These are phyloP conservation scores for Pseudozyma sp. DNA, from an alignment of 1,284 basidiomycete genomes.

Conservation along the genomic window DNA sequence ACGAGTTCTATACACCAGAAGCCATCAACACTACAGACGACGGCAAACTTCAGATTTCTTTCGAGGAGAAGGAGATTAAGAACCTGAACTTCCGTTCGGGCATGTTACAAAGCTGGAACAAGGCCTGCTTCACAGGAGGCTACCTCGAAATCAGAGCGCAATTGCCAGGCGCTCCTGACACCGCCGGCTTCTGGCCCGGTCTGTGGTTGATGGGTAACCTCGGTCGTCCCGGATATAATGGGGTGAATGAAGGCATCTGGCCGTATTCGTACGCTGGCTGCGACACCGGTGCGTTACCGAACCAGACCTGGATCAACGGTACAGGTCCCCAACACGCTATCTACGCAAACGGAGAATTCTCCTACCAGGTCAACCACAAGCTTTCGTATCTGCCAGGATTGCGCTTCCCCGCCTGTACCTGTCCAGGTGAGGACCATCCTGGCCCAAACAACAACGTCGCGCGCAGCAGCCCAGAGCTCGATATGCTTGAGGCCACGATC, in stretches of 20 bases:
- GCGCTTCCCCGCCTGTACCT: constrained; percentile 58
- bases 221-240: constrained; percentile 65
- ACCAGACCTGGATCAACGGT: constrained; percentile 58
- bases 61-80: constrained; percentile 55
- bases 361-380: constrained; percentile 25
- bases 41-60: constrained; percentile 45
- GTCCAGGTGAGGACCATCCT: constrained; percentile 60
- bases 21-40: constrained; percentile 59
- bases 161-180: constrained; percentile 57
- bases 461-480: constrained; percentile 67
- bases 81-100: constrained; percentile 62
- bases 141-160: constrained; percentile 63
- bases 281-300: constrained; percentile 61
- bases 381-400: constrained; percentile 43
- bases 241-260: constrained; percentile 66
- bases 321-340: constrained; percentile 56
- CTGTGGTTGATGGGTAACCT: constrained; percentile 67
- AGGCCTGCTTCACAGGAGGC: constrained; percentile 67
- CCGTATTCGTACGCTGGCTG: constrained; percentile 69
- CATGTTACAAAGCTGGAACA: constrained; percentile 65
- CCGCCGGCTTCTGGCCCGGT: constrained; percentile 72
- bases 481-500: constrained; percentile 68
- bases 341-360: constrained; percentile 25
- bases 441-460: constrained; percentile 64
- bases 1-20: constrained; percentile 57